Evolutionary conservation across 257 asterid species (phyloP).

Genomic region (Marsdenia floribunda): DNA sequence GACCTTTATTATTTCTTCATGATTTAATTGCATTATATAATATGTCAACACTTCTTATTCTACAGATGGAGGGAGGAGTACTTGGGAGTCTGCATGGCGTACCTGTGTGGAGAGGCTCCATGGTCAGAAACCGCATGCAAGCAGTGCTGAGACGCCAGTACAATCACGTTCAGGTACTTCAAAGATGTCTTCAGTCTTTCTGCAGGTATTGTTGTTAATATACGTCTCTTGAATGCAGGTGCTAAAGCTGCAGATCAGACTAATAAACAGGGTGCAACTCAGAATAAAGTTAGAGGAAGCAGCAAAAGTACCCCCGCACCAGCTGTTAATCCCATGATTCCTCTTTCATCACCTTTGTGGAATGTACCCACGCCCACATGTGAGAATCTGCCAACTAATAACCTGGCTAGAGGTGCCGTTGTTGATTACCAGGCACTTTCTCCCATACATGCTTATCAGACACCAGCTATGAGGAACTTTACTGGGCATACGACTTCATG

Average conservation of each 20-base stretch:
- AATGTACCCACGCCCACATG: constrained; percentile 64
- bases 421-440: constrained; percentile 68
- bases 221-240: constrained; percentile 42
- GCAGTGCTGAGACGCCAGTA: constrained; percentile 49
- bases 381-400: constrained; percentile 51
- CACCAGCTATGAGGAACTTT: constrained; percentile 53
- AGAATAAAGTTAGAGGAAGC: constrained; percentile 52
- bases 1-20: constrained; percentile 5
- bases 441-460: constrained; percentile 70
- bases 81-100: constrained; percentile 94
- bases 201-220: constrained; percentile 11
- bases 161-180: constrained; percentile 59
- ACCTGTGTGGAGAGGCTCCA: constrained; percentile 64
- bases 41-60: neutral
- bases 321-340: constrained; percentile 51
- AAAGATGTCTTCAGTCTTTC: constrained; percentile 11
- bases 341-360: constrained; percentile 92
- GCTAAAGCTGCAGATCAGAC: constrained; percentile 53
- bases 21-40: constrained; percentile 14
- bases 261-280: constrained; percentile 40
- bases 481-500: constrained; percentile 48
- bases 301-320: constrained; percentile 53
- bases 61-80: constrained; percentile 72
- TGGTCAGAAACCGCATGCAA: constrained; percentile 44
- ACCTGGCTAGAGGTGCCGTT: constrained; percentile 47